Evolutionary conservation across 176 grass and related monocot species (phyloP).

Genomic region (Aegilops umbellulata): DNA sequence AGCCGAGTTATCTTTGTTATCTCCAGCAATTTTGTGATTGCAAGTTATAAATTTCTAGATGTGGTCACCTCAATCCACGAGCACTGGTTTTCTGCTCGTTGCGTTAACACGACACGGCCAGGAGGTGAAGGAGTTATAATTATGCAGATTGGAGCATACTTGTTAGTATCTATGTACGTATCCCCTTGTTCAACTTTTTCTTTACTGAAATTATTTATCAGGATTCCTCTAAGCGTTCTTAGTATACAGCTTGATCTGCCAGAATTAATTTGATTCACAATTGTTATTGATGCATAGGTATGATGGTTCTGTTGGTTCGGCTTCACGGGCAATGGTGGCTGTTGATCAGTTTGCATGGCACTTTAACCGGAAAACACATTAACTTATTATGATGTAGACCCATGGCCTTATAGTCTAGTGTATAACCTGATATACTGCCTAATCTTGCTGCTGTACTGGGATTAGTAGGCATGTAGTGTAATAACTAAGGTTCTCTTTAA

Average conservation of each 20-base stretch:
- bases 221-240: neutral
- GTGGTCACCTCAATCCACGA: slow-evolving; percentile 84
- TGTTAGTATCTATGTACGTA: slow-evolving; percentile 74
- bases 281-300: slow-evolving; percentile 47
- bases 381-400: neutral
- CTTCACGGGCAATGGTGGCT: slow-evolving; percentile 77
- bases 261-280: neutral
- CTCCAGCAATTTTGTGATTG: slow-evolving; percentile 12
- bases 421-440: neutral
- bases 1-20: slow-evolving; percentile 1
- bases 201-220: neutral
- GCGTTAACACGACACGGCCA: slow-evolving; percentile 57
- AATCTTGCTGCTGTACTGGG: neutral
- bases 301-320: slow-evolving; percentile 77
- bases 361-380: slow-evolving; percentile 62
- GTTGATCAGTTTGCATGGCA: slow-evolving; percentile 74
- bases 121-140: slow-evolving; percentile 77
- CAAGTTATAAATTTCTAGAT: slow-evolving; percentile 47
- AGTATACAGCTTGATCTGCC: neutral
- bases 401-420: neutral
- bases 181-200: slow-evolving; percentile 19
- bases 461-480: neutral
- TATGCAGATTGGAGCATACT: slow-evolving; percentile 75
- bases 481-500: neutral
- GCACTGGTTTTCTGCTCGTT: slow-evolving; percentile 73